phyloP scores from a whole-genome alignment of 2,329 filamentous ascomycete genomes.

The Pseudogymnoascus sp. region DNA sequence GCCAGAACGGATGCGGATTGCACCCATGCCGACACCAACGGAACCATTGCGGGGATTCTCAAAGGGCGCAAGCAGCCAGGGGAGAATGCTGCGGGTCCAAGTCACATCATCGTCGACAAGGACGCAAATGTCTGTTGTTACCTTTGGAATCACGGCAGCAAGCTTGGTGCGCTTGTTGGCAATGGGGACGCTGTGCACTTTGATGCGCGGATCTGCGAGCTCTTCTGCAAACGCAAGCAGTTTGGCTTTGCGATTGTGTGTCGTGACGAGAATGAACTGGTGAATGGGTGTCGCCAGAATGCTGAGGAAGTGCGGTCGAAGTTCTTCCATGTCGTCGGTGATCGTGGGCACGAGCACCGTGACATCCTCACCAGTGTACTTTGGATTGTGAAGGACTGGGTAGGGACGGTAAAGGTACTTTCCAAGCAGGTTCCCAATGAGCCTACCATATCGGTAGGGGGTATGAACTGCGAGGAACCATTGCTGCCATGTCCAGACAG shows the following conservation, averaged over 20 bases:
- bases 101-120: slow-evolving; percentile 90
- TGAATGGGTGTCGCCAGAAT: slow-evolving; percentile 63
- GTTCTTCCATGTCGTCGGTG: slow-evolving; percentile 75
- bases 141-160: slow-evolving; percentile 76
- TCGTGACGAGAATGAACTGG: slow-evolving; percentile 80
- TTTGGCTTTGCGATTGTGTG: slow-evolving; percentile 46
- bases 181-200: slow-evolving; percentile 67
- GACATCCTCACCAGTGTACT: slow-evolving; percentile 66
- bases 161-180: slow-evolving; percentile 91
- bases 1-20: slow-evolving; percentile 59
- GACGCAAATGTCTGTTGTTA: slow-evolving; percentile 73
- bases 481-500: neutral
- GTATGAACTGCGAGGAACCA: slow-evolving; percentile 42
- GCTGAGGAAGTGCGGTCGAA: slow-evolving; percentile 72
- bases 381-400: slow-evolving; percentile 71
- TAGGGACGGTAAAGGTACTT: slow-evolving; percentile 85
- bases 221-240: slow-evolving; percentile 59
- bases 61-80: slow-evolving; percentile 85
- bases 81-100: slow-evolving; percentile 74
- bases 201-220: slow-evolving; percentile 51
- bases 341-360: slow-evolving; percentile 93
- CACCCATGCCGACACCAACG: slow-evolving; percentile 79
- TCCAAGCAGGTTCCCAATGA: slow-evolving; percentile 76
- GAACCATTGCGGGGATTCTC: slow-evolving; percentile 74
- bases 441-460: slow-evolving; percentile 78